Evolutionary conservation across 768 basidiomycete genomes (phyloP).

Genomic region (Amanita brunnescens): DNA sequence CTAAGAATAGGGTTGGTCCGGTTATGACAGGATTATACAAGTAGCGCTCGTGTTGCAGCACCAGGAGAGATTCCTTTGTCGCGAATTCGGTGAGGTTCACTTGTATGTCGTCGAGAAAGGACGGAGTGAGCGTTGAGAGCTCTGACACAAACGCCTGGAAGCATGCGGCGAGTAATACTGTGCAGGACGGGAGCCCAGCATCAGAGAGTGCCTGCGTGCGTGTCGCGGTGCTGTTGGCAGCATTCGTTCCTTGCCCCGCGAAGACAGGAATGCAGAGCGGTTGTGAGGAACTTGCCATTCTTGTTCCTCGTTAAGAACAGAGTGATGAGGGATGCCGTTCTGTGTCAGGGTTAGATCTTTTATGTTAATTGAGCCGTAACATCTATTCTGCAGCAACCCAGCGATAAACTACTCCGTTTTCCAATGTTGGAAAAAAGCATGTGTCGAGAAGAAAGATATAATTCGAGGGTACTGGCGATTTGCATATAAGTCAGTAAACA

Average conservation of each 20-base stretch:
- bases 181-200: constrained; percentile 30
- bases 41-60: constrained; percentile 26
- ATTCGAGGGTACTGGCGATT: neutral
- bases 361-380: neutral
- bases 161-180: constrained; percentile 42
- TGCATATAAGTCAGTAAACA: neutral
- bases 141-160: constrained; percentile 41
- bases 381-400: neutral
- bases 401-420: constrained; percentile 8
- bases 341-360: neutral
- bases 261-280: constrained; percentile 36
- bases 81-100: constrained; percentile 39
- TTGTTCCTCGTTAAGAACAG: neutral
- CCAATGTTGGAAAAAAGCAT: constrained; percentile 7
- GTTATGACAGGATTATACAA: constrained; percentile 40
- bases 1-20: constrained; percentile 37
- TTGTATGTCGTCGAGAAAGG: constrained; percentile 24
- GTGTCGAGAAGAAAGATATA: constrained; percentile 3
- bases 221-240: constrained; percentile 21
- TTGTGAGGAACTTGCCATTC: neutral
- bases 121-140: constrained; percentile 33
- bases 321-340: neutral
- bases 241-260: constrained; percentile 44
- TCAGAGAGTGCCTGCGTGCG: constrained; percentile 32
- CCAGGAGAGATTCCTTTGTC: constrained; percentile 29